A percentile compares a stretch with the other conserved stretches of the same genome.
phyloP scores from a whole-genome alignment of 495 filamentous ascomycete species.

The Chlorociboria aeruginascens region DNA sequence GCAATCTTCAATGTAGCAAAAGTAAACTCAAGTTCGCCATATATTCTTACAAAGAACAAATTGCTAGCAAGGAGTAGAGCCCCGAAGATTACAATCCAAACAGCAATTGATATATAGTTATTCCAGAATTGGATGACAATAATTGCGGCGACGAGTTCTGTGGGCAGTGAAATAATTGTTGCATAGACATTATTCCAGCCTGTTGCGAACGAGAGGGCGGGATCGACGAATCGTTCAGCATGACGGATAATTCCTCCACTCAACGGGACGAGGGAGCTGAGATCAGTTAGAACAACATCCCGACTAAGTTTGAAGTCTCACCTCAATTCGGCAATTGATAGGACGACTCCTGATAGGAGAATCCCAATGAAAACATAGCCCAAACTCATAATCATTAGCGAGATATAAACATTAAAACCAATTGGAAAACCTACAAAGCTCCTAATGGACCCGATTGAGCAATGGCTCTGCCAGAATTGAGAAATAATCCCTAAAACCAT shows the following conservation, averaged over 20 bases:
- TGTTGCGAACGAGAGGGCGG: slow-evolving; percentile 18
- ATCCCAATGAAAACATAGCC: slow-evolving; percentile 15
- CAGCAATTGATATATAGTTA: slow-evolving; percentile 34
- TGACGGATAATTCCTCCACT: slow-evolving; percentile 25
- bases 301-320: neutral
- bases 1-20: slow-evolving; percentile 66
- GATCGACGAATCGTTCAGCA: slow-evolving; percentile 19
- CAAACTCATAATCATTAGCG: slow-evolving; percentile 1
- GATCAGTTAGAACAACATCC: neutral
- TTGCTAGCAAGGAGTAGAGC: slow-evolving; percentile 53
- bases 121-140: slow-evolving; percentile 72
- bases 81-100: slow-evolving; percentile 67
- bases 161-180: slow-evolving; percentile 8
- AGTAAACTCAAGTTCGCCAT: slow-evolving; percentile 61
- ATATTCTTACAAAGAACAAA: slow-evolving; percentile 52
- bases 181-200: slow-evolving; percentile 16
- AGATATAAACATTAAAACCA: neutral
- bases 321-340: slow-evolving; percentile 15
- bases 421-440: slow-evolving; percentile 8
- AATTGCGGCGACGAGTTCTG: slow-evolving; percentile 41
- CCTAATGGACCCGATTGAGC: slow-evolving; percentile 12
- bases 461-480: slow-evolving; percentile 17
- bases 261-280: slow-evolving; percentile 41
- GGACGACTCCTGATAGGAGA: slow-evolving; percentile 11
- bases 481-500: slow-evolving; percentile 13